Evolutionary conservation across 2,329 filamentous ascomycete species (phyloP).

Genomic region (Colletotrichum sp.): DNA sequence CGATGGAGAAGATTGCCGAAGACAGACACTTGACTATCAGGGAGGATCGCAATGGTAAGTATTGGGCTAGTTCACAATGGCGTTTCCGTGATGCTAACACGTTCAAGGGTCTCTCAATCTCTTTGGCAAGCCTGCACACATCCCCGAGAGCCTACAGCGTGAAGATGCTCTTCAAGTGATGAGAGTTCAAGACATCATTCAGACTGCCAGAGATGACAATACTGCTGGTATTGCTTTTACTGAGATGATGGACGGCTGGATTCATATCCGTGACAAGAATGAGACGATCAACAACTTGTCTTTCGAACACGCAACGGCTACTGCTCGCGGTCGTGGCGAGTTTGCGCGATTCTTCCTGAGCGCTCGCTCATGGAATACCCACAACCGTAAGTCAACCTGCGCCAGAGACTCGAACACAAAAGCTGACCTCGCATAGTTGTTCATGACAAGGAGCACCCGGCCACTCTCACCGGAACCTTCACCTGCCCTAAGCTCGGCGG

Average conservation of each 20-base stretch:
- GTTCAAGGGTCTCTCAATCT: slow-evolving; percentile 51
- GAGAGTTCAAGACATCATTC: slow-evolving; percentile 42
- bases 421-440: slow-evolving; percentile 41
- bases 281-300: slow-evolving; percentile 49
- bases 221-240: slow-evolving; percentile 63
- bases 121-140: slow-evolving; percentile 52
- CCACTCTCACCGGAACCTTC: slow-evolving; percentile 64
- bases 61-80: accelerated
- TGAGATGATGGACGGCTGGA: slow-evolving; percentile 68
- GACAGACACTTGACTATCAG: slow-evolving; percentile 16
- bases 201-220: slow-evolving; percentile 45
- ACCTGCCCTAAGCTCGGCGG: slow-evolving; percentile 58
- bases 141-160: slow-evolving; percentile 37
- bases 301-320: slow-evolving; percentile 57
- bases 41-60: slow-evolving; percentile 1
- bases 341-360: slow-evolving; percentile 64
- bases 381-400: slow-evolving; percentile 20
- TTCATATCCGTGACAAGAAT: slow-evolving; percentile 51
- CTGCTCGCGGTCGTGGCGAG: slow-evolving; percentile 57
- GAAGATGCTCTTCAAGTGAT: slow-evolving; percentile 27
- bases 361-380: slow-evolving; percentile 59
- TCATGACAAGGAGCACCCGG: slow-evolving; percentile 51
- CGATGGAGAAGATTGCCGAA: slow-evolving; percentile 55
- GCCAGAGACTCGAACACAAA: background rate
- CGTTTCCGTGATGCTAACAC: background rate